Evolutionary conservation across 148 eudicot genomes (phyloP), one percentile per base, ranked within the genome.

Genomic region (Silene latifolia): DNA sequence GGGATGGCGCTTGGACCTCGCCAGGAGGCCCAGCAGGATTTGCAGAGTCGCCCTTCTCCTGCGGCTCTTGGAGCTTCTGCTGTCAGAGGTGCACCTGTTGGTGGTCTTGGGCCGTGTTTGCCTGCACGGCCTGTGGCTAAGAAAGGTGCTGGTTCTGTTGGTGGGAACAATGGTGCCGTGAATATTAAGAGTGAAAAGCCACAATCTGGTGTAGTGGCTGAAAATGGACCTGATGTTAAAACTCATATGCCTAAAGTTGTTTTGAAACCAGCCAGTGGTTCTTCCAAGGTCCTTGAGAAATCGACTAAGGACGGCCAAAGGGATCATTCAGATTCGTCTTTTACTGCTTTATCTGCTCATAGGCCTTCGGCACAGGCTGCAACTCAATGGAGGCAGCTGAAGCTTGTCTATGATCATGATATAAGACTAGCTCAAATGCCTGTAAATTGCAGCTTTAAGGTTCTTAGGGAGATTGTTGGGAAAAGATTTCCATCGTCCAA

Each of bases 11-110:
- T 88, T 61, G 93, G 93, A 66, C 79, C 87, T 7, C 84, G 89
- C 3, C 87, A 79, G 63, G 96, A 88, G 61, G 87, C 88, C 21
- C 93, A 88, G 71, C 89, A 84, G 82, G 98, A 93, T 67, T 89
- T 88, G 24, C 95, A 88, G 74, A 91, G 93, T 77, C 88, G 93
- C 47, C 96, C 97, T 0, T 90, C 97, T 0, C 92, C 98, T 0
- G 97, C 96, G 5, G 93, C 97, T 66, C 92, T 95, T 67, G 98
- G 93, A 48, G 97, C 98, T 39, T 92, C 93, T 75, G 98, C 92
- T 17, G 90, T 92, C 20, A 86, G 93, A 75, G 97, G 93, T 57
- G 93, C 93, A 0, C 93, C 97, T 0, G 76, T 94, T 82, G 81
- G 82, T 8, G 98, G 98, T 4, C 89, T 92, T 66, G 98, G 98